Conservation (phyloP, 2,329 filamentous ascomycete species). For the Juglanconis sp. region DNA sequence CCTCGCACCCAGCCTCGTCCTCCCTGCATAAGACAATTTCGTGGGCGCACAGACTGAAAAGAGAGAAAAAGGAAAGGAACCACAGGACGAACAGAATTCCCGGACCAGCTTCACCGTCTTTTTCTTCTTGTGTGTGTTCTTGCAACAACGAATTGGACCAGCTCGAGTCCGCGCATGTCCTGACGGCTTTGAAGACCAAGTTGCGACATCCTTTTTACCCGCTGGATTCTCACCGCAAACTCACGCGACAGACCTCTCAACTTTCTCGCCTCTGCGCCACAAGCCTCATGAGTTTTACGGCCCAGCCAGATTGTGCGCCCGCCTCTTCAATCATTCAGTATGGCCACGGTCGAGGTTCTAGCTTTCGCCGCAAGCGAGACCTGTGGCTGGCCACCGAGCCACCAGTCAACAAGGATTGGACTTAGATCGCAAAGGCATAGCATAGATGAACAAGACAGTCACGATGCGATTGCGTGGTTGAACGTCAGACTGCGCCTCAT, state of each 20-base stretch:
- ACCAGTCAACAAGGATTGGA: slow-evolving; percentile 28
- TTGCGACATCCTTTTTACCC: background rate
- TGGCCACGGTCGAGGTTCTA: slow-evolving; percentile 52
- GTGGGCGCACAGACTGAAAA: background rate
- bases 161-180: background rate
- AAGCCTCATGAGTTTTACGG: slow-evolving; percentile 47
- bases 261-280: slow-evolving; percentile 17
- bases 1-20: background rate
- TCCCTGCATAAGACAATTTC: slow-evolving; percentile 15
- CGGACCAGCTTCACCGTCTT: background rate
- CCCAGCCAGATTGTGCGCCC: slow-evolving; percentile 34
- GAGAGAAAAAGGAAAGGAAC: background rate
- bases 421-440: slow-evolving; percentile 34
- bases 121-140: background rate
- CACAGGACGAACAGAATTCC: background rate
- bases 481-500: slow-evolving; percentile 35
- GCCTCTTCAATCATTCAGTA: slow-evolving; percentile 42
- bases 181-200: background rate
- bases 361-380: slow-evolving; percentile 36
- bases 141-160: background rate
- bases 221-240: background rate
- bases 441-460: slow-evolving; percentile 19
- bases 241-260: background rate
- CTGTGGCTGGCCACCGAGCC: slow-evolving; percentile 35
- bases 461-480: slow-evolving; percentile 20